Conservation (phyloP, 257 asterid genomes). For the Penstemon davidsonii region DNA sequence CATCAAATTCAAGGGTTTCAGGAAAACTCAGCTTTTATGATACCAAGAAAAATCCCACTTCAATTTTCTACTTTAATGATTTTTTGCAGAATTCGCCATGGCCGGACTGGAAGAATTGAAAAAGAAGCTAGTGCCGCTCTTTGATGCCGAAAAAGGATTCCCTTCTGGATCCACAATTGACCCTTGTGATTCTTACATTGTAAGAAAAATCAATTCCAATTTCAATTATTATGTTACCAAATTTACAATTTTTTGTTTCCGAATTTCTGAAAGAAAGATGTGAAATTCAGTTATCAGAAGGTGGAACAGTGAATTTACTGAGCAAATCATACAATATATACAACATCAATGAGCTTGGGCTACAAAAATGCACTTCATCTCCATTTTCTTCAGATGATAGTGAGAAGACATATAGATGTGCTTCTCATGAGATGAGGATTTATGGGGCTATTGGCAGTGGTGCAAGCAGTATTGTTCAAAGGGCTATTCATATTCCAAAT, state of each 20-base stretch:
- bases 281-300: constrained; percentile 63
- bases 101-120: constrained; percentile 92
- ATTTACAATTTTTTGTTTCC: background rate
- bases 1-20: too few species aligned
- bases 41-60: too few species aligned
- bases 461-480: constrained; percentile 98
- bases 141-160: constrained; percentile 98
- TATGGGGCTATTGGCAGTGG: constrained; percentile 95
- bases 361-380: constrained; percentile 80
- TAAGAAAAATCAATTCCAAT: constrained; percentile 15
- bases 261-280: background rate
- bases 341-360: constrained; percentile 92
- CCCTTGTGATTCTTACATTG: constrained; percentile 83
- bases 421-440: constrained; percentile 93
- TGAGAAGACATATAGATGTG: constrained; percentile 88
- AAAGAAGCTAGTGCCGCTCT: constrained; percentile 84
- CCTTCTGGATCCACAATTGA: constrained; percentile 70
- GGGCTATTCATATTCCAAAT: constrained; percentile 93
- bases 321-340: constrained; percentile 89
- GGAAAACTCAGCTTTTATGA: too few species aligned
- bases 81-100: constrained; percentile 37
- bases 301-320: constrained; percentile 86
- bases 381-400: constrained; percentile 53
- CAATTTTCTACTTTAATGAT: too few species aligned
- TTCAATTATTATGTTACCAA: background rate